These are phyloP conservation scores for Elaeagnus macrophylla DNA, from an alignment of 306 rosid species.

Conservation along the genomic window DNA sequence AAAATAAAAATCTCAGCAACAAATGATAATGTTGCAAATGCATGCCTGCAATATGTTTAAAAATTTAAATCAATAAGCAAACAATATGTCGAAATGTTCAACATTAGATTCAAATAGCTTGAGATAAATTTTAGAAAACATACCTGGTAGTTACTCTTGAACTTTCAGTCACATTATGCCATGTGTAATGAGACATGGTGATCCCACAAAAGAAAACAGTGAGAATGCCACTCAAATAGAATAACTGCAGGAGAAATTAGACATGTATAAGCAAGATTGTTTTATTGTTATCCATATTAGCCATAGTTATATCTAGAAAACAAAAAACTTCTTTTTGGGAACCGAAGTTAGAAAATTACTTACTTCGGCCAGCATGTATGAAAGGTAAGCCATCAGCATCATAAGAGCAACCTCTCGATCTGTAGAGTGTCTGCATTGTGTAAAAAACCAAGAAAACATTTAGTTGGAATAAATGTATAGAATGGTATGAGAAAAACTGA, in stretches of 20 bases:
- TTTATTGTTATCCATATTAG: background rate
- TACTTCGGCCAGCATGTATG: constrained; percentile 97
- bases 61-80: constrained; percentile 8
- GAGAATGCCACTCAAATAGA: constrained; percentile 89
- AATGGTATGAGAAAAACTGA: too few species aligned
- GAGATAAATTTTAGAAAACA: constrained; percentile 15
- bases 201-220: constrained; percentile 98
- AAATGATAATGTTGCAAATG: constrained; percentile 91
- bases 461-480: too few species aligned
- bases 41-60: constrained; percentile 46
- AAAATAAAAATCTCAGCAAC: constrained; percentile 85
- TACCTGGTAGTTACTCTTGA: constrained; percentile 94
- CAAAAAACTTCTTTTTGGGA: constrained; percentile 11
- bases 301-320: background rate
- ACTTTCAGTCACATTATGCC: constrained; percentile 96
- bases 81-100: constrained; percentile 9
- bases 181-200: constrained; percentile 96
- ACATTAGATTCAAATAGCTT: background rate
- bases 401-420: constrained; percentile 96
- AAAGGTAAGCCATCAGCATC: constrained; percentile 98
- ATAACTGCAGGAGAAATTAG: constrained; percentile 47
- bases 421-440: constrained; percentile 77
- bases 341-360: constrained; percentile 21
- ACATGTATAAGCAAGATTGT: constrained; percentile 12
- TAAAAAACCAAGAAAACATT: constrained; percentile 4